These are phyloP conservation scores for Trichosporon sp. DNA, from an alignment of 1,284 basidiomycete species.

Conservation along the genomic window DNA sequence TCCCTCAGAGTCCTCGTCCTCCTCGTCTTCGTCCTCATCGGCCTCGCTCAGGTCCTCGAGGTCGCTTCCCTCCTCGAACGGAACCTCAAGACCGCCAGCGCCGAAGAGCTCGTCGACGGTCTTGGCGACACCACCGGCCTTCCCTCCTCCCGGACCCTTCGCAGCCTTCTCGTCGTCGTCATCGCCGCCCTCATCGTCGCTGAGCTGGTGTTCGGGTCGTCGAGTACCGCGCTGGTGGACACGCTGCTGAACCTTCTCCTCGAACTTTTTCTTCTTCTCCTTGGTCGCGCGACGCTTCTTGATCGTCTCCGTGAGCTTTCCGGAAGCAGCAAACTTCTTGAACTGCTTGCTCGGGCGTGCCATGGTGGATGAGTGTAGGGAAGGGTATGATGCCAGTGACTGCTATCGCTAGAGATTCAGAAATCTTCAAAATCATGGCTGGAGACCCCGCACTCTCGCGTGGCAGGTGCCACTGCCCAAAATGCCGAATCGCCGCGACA, in stretches of 20 bases:
- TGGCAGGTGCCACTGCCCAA: background rate
- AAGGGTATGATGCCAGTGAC: background rate
- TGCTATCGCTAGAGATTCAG: background rate
- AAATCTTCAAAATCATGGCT: background rate
- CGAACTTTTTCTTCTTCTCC: constrained; percentile 66
- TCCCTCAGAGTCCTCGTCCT: constrained; percentile 50
- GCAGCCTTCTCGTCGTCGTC: constrained; percentile 42
- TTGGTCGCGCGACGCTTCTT: constrained; percentile 71
- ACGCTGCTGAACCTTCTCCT: constrained; percentile 52
- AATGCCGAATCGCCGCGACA: background rate
- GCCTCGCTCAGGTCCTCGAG: constrained; percentile 63
- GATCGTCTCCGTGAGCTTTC: constrained; percentile 79
- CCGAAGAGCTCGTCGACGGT: constrained; percentile 77
- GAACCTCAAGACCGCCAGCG: constrained; percentile 49
- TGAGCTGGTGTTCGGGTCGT: constrained; percentile 42
- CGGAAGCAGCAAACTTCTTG: constrained; percentile 79
- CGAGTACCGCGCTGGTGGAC: constrained; percentile 41
- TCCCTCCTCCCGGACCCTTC: constrained; percentile 44
- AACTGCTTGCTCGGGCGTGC: constrained; percentile 66
- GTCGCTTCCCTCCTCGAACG: constrained; percentile 25
- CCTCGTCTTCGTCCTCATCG: constrained; percentile 48
- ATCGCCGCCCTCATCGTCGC: constrained; percentile 51
- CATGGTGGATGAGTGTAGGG: constrained; percentile 49
- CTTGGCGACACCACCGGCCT: constrained; percentile 47
- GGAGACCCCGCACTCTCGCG: background rate